These are phyloP conservation scores for Alternaria sp. DNA, from an alignment of 2,329 filamentous ascomycete species.

Conservation along the genomic window DNA sequence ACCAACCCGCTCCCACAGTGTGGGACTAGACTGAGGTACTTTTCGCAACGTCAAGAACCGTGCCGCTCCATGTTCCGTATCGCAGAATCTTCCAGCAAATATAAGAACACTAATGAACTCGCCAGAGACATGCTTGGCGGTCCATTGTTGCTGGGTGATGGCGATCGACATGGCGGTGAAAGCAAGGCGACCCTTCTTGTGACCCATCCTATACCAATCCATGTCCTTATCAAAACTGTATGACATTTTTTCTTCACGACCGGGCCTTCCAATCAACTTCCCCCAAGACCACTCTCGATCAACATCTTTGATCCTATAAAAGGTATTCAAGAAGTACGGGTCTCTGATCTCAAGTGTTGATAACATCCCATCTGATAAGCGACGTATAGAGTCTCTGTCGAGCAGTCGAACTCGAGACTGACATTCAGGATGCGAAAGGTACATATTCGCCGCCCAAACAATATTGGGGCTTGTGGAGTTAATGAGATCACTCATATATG, in stretches of 20 bases:
- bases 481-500: slow-evolving; percentile 20
- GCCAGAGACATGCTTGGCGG: slow-evolving; percentile 11
- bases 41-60: slow-evolving; percentile 19
- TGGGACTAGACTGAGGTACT: background rate
- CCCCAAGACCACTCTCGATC: slow-evolving; percentile 11
- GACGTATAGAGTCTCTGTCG: background rate
- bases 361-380: background rate
- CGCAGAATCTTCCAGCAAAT: slow-evolving; percentile 15
- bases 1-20: slow-evolving; percentile 21
- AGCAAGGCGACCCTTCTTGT: slow-evolving; percentile 5
- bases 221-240: slow-evolving; percentile 1
- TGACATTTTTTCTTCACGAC: slow-evolving; percentile 6
- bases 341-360: slow-evolving; percentile 1
- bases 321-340: slow-evolving; percentile 9
- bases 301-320: slow-evolving; percentile 2
- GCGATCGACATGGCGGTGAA: slow-evolving; percentile 16
- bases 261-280: slow-evolving; percentile 7
- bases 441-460: slow-evolving; percentile 21
- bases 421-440: slow-evolving; percentile 1
- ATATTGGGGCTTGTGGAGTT: slow-evolving; percentile 6
- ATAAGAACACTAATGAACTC: slow-evolving; percentile 22
- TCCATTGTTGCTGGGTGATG: slow-evolving; percentile 16
- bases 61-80: slow-evolving; percentile 16
- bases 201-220: slow-evolving; percentile 16
- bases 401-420: slow-evolving; percentile 5